Conservation (phyloP, 352 stramenopile species). For the Nothophytophthora sp. region DNA sequence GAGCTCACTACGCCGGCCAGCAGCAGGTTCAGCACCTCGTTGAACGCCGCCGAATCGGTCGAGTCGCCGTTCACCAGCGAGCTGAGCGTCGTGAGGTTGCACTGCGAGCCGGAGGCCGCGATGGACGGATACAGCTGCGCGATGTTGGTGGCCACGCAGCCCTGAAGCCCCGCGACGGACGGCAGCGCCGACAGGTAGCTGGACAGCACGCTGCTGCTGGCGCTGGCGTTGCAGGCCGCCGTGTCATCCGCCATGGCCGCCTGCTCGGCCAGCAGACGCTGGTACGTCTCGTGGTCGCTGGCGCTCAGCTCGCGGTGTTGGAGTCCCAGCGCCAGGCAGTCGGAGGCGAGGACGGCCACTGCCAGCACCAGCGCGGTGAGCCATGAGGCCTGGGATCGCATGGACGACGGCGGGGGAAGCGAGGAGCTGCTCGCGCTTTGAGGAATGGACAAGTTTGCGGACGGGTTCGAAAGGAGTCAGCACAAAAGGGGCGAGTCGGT, state of each 20-base stretch:
- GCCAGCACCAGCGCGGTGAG: constrained; percentile 17
- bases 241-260: constrained; percentile 24
- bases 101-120: constrained; percentile 35
- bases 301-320: constrained; percentile 19
- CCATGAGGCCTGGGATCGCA: too few relatives aligned
- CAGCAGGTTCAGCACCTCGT: constrained; percentile 39
- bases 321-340: neutral
- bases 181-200: constrained; percentile 47
- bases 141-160: constrained; percentile 55
- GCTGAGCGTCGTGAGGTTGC: constrained; percentile 49
- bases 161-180: constrained; percentile 40
- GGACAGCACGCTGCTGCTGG: constrained; percentile 42
- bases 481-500: too few relatives aligned
- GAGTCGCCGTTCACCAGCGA: constrained; percentile 32
- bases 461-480: too few relatives aligned
- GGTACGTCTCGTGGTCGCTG: constrained; percentile 19
- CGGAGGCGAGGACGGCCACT: neutral
- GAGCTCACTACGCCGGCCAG: constrained; percentile 29
- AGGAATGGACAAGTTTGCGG: too few relatives aligned
- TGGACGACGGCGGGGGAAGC: too few relatives aligned
- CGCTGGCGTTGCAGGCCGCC: constrained; percentile 40
- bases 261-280: constrained; percentile 21
- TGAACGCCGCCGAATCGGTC: constrained; percentile 37
- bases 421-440: too few relatives aligned
- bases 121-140: constrained; percentile 38